Conservation (phyloP, 192 early-diverging fungal species). For the Chytriomyces hyalinus region DNA sequence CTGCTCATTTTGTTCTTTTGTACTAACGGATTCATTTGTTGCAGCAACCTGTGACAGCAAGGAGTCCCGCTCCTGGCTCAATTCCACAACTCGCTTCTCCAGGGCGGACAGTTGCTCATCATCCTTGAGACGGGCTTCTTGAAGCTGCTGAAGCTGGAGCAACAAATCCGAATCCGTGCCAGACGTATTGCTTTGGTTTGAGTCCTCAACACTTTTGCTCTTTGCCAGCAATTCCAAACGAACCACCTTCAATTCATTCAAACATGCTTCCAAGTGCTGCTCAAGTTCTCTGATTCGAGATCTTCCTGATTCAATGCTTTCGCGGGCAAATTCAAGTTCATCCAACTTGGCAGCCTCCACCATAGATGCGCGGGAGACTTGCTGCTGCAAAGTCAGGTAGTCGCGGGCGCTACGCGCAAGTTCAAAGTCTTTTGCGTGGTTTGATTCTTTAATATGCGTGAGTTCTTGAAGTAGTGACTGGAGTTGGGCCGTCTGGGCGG, state of each 20-base stretch:
- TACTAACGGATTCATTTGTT: background rate
- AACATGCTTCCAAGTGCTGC: background rate
- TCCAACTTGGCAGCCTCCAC: slow-evolving; percentile 16
- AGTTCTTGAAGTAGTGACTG: slow-evolving; percentile 24
- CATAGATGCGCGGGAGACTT: background rate
- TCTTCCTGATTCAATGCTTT: slow-evolving; percentile 19
- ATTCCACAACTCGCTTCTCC: slow-evolving; percentile 7
- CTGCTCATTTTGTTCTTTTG: too few species aligned
- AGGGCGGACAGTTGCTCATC: background rate
- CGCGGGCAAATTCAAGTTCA: slow-evolving; percentile 26
- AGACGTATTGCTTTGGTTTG: background rate
- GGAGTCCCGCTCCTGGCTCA: background rate
- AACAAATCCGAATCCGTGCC: background rate
- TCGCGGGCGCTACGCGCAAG: slow-evolving; percentile 32
- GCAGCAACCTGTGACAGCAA: slow-evolving; percentile 5
- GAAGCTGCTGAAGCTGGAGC: background rate
- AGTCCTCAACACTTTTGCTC: background rate
- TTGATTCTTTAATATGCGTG: slow-evolving; percentile 16
- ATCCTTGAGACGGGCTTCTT: background rate
- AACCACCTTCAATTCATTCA: background rate
- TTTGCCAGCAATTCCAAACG: background rate
- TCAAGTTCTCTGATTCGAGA: slow-evolving; percentile 14
- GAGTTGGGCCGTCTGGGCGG: slow-evolving; percentile 24
- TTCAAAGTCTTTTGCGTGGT: slow-evolving; percentile 33
- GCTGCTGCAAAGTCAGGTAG: slow-evolving; percentile 19